Base-by-base conservation (phyloP, 2,329 filamentous ascomycete species). In the Aspergillus pseudoviridinutans region DNA sequence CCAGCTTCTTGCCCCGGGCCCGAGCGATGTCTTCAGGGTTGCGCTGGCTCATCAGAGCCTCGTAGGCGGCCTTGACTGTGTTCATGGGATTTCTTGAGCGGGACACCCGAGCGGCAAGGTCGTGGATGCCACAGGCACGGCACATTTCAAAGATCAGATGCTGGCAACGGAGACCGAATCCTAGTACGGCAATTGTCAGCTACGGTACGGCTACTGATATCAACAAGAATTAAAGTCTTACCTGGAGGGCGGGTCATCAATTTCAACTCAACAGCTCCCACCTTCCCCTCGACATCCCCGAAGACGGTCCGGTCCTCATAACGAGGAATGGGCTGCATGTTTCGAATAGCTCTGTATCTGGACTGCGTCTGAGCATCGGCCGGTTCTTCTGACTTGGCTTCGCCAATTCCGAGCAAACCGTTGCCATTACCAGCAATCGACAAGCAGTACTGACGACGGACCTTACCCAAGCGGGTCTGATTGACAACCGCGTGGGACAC, bases 61-160 rank as follows among this genome's bases (percentile, higher is more conserved):
- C 76, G 76, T 90, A 90, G 44, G 91, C 84, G 14, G 94, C 94
- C 80, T 97, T 97, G 78, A 96, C 89, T 20, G 92, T 91, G 80
- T 99, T 99, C 92, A 97, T 96, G 66, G 92, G 91, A 81, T 96
- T 97, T 69, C 92, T 86, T 61, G 91, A 91, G 49, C 93, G 88
- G 41, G 88, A 87, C 61, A 96, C 92, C 64, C 84, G 84, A 51
- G 91, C 92, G 17, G 92, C 84, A 35, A 99, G 84, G 74, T 99
- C 94, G 62, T 88, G 82, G 69, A 99, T 91, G 63, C 94, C 94
- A 44, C 87, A 89, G 51, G 87, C 87, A 62, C 91, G 89, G 71
- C 90, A 92, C 81, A 99, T 92, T 76, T 99, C 93, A 76, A 92
- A 97, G 74, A 99, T 93, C 63, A 92, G 85, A 71, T 90, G 86